Conservation (phyloP, 441 rosid species). For the Brassica hybrid region DNA sequence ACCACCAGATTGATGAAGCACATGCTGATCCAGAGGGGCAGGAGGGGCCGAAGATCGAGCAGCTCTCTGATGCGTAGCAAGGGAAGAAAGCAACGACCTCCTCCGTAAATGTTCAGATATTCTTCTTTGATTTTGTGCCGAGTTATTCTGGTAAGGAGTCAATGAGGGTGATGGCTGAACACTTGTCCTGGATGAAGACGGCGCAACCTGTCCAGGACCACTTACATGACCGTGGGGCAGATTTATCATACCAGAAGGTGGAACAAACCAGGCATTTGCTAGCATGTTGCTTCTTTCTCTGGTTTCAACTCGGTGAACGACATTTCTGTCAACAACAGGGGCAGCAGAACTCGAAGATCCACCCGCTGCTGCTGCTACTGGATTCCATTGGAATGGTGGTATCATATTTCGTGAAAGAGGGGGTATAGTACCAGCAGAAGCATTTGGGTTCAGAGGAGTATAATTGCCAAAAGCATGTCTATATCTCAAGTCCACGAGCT, state of each 20-base stretch:
- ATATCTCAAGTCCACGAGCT: conserved; percentile 51
- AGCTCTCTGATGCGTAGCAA: conserved; percentile 54
- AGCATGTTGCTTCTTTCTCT: conserved; percentile 53
- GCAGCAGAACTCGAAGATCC: conserved; percentile 50
- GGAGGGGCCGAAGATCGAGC: conserved; percentile 48
- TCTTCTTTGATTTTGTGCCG: conserved; percentile 59
- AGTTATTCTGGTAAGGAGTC: conserved; percentile 57
- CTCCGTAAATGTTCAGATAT: conserved; percentile 68
- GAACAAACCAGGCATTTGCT: too few species aligned
- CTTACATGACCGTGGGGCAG: conserved; percentile 45
- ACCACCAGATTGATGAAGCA: conserved; percentile 55
- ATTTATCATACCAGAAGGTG: conserved; percentile 57
- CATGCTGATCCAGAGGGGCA: conserved; percentile 52
- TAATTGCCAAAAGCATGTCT: conserved; percentile 49
- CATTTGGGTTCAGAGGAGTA: conserved; percentile 52
- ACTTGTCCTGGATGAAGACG: conserved; percentile 55
- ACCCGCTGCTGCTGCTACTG: conserved; percentile 45
- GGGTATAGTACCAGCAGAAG: conserved; percentile 53
- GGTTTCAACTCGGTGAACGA: conserved; percentile 42
- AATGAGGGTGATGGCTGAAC: conserved; percentile 60
- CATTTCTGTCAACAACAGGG: conserved; percentile 51
- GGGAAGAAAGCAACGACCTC: conserved; percentile 68
- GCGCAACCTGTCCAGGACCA: conserved; percentile 57
- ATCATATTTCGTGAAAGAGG: conserved; percentile 50
- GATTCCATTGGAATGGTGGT: conserved; percentile 65